Conservation (phyloP, 768 basidiomycete species). For the Boletus sp. region DNA sequence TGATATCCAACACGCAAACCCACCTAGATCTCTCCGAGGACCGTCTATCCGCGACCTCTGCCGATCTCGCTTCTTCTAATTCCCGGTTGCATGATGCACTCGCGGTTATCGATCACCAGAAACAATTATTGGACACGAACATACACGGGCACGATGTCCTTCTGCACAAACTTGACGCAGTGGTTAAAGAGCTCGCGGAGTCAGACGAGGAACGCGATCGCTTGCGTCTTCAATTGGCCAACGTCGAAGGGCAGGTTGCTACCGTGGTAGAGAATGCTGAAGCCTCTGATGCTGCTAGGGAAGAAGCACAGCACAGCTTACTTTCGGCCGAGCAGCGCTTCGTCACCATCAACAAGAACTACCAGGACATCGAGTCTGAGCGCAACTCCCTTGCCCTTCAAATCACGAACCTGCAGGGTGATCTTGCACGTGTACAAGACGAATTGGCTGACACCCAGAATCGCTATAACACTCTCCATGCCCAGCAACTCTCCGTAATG, state of each 20-base stretch:
- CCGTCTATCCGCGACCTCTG: conserved; percentile 7
- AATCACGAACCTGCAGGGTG: conserved; percentile 58
- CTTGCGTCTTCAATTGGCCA: conserved; percentile 33
- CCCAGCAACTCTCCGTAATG: conserved; percentile 66
- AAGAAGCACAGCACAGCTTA: conserved; percentile 33
- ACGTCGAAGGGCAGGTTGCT: conserved; percentile 34
- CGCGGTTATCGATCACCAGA: conserved; percentile 20
- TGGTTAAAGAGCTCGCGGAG: conserved; percentile 37
- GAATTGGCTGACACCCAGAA: conserved; percentile 57
- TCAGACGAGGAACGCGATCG: conserved; percentile 22
- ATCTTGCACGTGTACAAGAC: conserved; percentile 50
- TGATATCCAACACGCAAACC: conserved; percentile 39
- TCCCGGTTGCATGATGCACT: conserved; percentile 16
- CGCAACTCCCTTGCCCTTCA: conserved; percentile 66
- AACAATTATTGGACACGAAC: conserved; percentile 10
- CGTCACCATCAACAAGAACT: conserved; percentile 41
- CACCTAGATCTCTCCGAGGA: conserved; percentile 24
- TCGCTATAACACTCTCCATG: conserved; percentile 61
- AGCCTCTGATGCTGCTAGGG: conserved; percentile 33
- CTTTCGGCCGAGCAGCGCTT: conserved; percentile 41
- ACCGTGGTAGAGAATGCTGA: conserved; percentile 34
- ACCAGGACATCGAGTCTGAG: conserved; percentile 61
- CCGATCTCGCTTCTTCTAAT: conserved; percentile 16
- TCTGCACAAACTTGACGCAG: conserved; percentile 34
- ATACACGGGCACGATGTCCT: conserved; percentile 25